Evolutionary conservation across 2,329 filamentous ascomycete species (phyloP).

Genomic region (Corniculantispora saksenae): DNA sequence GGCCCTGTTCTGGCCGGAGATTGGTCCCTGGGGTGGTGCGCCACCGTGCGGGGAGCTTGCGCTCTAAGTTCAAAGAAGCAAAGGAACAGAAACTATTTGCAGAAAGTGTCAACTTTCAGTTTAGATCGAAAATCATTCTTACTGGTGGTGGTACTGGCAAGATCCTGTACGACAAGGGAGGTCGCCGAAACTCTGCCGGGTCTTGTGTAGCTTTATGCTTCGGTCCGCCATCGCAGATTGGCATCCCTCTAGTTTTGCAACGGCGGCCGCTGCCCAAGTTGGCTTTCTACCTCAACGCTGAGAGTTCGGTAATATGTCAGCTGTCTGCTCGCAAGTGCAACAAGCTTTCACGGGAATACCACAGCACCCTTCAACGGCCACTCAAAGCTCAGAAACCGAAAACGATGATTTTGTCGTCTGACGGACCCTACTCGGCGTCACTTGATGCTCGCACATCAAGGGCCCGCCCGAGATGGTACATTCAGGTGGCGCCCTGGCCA

Average conservation of each 20-base stretch:
- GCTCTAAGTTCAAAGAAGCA: conserved; percentile 3
- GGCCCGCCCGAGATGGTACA: conserved; percentile 7
- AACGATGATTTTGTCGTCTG: conserved; percentile 12
- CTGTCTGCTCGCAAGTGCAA: background rate
- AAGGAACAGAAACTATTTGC: background rate
- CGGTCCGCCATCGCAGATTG: background rate
- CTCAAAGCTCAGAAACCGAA: background rate
- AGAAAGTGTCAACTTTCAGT: background rate
- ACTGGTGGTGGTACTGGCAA: background rate
- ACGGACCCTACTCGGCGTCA: conserved; percentile 17
- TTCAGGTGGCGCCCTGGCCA: conserved; percentile 8
- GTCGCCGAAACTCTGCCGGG: background rate
- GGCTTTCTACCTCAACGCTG: background rate
- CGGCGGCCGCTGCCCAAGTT: too few species aligned
- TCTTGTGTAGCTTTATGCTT: background rate
- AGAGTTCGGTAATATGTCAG: background rate
- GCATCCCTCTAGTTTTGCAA: background rate
- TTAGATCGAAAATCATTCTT: background rate
- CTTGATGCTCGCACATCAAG: conserved; percentile 8
- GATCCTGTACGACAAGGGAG: background rate
- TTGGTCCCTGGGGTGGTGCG: conserved; percentile 8
- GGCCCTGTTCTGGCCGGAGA: conserved; percentile 8
- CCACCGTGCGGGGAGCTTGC: conserved; percentile 8
- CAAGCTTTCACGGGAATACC: background rate
- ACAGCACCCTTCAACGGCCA: background rate